Evolutionary conservation across 495 filamentous ascomycete species (phyloP).

Genomic region (Pyronema omphalodes): DNA sequence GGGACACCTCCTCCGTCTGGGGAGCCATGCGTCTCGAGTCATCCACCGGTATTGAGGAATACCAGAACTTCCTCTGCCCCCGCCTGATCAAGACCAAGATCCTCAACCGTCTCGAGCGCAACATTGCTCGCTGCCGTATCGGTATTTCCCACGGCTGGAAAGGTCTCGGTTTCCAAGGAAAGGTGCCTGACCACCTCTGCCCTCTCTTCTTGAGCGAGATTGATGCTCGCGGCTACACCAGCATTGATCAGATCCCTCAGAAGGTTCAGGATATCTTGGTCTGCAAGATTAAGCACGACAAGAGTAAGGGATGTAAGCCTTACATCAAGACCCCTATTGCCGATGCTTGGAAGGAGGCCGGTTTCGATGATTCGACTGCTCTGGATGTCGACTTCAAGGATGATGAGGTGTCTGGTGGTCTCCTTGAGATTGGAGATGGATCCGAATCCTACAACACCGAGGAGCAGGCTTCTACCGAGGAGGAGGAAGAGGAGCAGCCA

Average conservation of each 20-base stretch:
- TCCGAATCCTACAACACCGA: background rate
- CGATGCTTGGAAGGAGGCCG: slow-evolving; percentile 13
- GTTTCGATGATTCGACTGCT: background rate
- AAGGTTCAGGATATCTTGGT: slow-evolving; percentile 10
- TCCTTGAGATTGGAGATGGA: background rate
- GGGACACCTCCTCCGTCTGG: slow-evolving; percentile 15
- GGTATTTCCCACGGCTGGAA: slow-evolving; percentile 6
- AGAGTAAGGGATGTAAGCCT: slow-evolving; percentile 8
- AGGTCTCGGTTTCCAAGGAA: background rate
- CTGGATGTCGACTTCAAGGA: background rate
- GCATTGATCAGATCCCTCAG: slow-evolving; percentile 11
- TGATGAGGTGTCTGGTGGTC: background rate
- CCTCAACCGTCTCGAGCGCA: slow-evolving; percentile 15
- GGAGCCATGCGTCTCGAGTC: slow-evolving; percentile 12
- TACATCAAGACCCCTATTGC: slow-evolving; percentile 10
- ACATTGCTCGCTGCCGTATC: slow-evolving; percentile 15
- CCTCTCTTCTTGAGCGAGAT: slow-evolving; percentile 12
- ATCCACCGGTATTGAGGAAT: slow-evolving; percentile 5
- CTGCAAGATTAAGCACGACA: slow-evolving; percentile 15
- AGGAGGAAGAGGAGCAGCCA: background rate
- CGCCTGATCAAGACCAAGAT: slow-evolving; percentile 14
- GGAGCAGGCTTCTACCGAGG: too few species aligned
- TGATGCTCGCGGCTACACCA: slow-evolving; percentile 6
- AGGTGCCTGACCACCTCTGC: slow-evolving; percentile 12
- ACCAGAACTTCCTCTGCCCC: slow-evolving; percentile 13